Conservation (phyloP, 1,284 basidiomycete species). For the Malassezia dermatis region DNA sequence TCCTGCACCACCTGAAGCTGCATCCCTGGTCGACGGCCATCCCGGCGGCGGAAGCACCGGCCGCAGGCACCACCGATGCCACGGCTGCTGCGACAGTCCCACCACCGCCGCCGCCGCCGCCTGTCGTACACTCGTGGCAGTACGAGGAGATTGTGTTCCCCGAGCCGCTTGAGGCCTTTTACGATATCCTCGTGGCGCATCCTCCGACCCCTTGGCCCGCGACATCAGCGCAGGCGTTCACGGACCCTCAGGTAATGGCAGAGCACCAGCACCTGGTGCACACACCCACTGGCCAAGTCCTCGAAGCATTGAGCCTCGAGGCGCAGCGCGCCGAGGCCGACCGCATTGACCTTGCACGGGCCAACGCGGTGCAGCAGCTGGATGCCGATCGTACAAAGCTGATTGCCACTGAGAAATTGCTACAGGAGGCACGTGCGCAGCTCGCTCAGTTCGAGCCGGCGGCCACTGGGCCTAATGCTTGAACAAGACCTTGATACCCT, state of each 20-base stretch:
- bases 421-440: constrained; percentile 25
- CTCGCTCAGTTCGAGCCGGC: constrained; percentile 9
- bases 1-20: constrained; percentile 88
- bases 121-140: constrained; percentile 74
- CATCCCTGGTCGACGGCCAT: constrained; percentile 66
- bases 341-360: constrained; percentile 65
- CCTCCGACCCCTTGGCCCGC: constrained; percentile 61
- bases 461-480: not conserved
- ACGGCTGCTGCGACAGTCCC: not conserved
- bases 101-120: constrained; percentile 14
- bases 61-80: not conserved
- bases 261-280: constrained; percentile 38
- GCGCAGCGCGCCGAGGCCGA: constrained; percentile 71
- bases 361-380: constrained; percentile 53
- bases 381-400: constrained; percentile 41
- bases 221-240: constrained; percentile 31
- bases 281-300: constrained; percentile 35
- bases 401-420: constrained; percentile 40
- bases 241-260: constrained; percentile 21
- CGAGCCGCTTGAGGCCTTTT: constrained; percentile 80
- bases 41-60: constrained; percentile 49
- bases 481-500: not conserved
- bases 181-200: constrained; percentile 67
- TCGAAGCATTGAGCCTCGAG: constrained; percentile 61
- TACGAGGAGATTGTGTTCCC: constrained; percentile 97